phyloP scores from a whole-genome alignment of 306 rosid genomes.

The Vicia faba region DNA sequence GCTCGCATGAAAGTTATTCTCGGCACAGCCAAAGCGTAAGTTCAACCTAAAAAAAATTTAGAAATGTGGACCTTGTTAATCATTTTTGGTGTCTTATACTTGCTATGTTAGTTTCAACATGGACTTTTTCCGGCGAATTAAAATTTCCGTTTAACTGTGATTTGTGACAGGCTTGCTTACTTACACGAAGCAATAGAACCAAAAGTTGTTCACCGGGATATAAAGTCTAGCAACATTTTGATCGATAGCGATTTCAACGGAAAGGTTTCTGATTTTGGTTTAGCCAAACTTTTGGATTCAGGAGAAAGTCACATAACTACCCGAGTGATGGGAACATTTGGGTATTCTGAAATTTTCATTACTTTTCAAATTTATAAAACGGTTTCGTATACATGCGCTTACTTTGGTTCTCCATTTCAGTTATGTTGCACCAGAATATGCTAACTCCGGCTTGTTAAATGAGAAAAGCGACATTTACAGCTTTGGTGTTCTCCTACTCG shows the following conservation, averaged over 20 bases:
- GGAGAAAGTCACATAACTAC: slow-evolving; percentile 97
- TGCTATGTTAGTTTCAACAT: slow-evolving; percentile 15
- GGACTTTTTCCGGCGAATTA: background rate
- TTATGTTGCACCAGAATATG: slow-evolving; percentile 97
- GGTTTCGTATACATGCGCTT: slow-evolving; percentile 22
- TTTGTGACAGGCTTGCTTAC: slow-evolving; percentile 80
- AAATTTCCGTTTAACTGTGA: slow-evolving; percentile 14
- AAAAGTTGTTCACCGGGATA: slow-evolving; percentile 92
- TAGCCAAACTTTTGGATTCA: slow-evolving; percentile 89
- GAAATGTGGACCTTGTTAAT: background rate
- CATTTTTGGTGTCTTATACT: background rate
- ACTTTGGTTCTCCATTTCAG: slow-evolving; percentile 53
- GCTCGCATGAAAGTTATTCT: slow-evolving; percentile 90
- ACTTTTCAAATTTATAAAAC: background rate
- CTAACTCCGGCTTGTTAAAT: slow-evolving; percentile 86
- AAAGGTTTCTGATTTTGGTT: slow-evolving; percentile 96
- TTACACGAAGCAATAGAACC: slow-evolving; percentile 98
- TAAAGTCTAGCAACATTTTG: slow-evolving; percentile 92
- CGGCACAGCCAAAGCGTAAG: slow-evolving; percentile 98
- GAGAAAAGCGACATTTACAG: slow-evolving; percentile 97
- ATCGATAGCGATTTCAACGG: slow-evolving; percentile 82
- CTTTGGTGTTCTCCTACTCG: slow-evolving; percentile 90
- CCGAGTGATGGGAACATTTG: slow-evolving; percentile 98
- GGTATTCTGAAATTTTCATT: slow-evolving; percentile 49
- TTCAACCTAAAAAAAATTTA: slow-evolving; percentile 32